Evolutionary conservation across 2,329 filamentous ascomycete species (phyloP).

Genomic region (Fonsecaea pugnacius): DNA sequence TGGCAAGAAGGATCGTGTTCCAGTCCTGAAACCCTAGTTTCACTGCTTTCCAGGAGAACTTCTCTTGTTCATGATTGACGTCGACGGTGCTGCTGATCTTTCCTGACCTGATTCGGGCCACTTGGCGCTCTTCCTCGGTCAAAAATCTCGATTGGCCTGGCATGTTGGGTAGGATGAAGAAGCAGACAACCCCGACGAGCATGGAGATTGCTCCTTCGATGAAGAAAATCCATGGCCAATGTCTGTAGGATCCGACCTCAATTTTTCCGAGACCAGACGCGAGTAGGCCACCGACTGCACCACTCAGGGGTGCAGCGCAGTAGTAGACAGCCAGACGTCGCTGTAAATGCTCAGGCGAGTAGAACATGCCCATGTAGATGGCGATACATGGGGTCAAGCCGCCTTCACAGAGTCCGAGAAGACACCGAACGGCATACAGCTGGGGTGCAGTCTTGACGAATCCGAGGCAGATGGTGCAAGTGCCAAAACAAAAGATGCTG

Average conservation of each 20-base stretch:
- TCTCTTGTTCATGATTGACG: constrained; percentile 8
- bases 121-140: not conserved
- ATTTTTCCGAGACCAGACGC: constrained; percentile 57
- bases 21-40: constrained; percentile 4
- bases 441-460: constrained; percentile 45
- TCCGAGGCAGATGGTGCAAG: constrained; percentile 59
- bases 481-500: constrained; percentile 59
- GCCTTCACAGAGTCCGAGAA: constrained; percentile 67
- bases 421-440: constrained; percentile 64
- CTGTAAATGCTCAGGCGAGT: constrained; percentile 64
- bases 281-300: constrained; percentile 62
- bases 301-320: constrained; percentile 67
- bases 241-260: constrained; percentile 6
- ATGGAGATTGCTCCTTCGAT: not conserved
- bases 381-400: constrained; percentile 70
- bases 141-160: not conserved
- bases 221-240: not conserved
- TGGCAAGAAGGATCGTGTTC: constrained; percentile 9
- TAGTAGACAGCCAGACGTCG: constrained; percentile 70
- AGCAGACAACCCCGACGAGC: not conserved
- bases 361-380: constrained; percentile 67
- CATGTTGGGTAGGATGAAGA: not conserved
- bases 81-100: constrained; percentile 5
- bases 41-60: constrained; percentile 5
- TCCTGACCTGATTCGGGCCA: constrained; percentile 1